phyloP scores from a whole-genome alignment of 805 yeast species.

The Jamesozyma lodderae region DNA sequence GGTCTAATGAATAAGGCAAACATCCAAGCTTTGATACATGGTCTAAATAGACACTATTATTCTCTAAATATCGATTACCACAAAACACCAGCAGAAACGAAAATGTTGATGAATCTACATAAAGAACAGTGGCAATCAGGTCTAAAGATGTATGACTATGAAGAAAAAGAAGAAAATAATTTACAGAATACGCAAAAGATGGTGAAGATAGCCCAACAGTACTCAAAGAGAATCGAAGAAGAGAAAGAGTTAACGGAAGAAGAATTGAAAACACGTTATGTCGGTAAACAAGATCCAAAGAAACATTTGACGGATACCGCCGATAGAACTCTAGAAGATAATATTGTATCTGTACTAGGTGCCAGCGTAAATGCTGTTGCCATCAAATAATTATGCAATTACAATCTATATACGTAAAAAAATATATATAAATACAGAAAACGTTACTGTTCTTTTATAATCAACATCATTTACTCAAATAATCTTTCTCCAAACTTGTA shows the following conservation, averaged over 20 bases:
- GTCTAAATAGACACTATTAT: constrained; percentile 92
- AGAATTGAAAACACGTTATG: constrained; percentile 88
- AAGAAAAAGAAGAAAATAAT: constrained; percentile 67
- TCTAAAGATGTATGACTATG: constrained; percentile 65
- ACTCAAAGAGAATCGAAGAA: constrained; percentile 82
- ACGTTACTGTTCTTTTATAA: not conserved
- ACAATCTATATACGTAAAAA: constrained; percentile 4
- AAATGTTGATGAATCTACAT: constrained; percentile 88
- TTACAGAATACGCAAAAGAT: constrained; percentile 62
- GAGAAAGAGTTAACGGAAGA: constrained; percentile 84
- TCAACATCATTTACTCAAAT: not conserved
- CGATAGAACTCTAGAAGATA: constrained; percentile 77
- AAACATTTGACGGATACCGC: constrained; percentile 90
- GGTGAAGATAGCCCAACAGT: constrained; percentile 85
- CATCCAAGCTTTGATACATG: constrained; percentile 94
- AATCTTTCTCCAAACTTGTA: constrained; percentile 56
- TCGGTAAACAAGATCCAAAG: constrained; percentile 98
- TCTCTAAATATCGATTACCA: constrained; percentile 91
- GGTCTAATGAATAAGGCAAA: constrained; percentile 94
- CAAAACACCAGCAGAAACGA: constrained; percentile 85
- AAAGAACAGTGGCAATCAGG: constrained; percentile 96
- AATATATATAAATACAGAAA: constrained; percentile 1
- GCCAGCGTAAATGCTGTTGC: constrained; percentile 88
- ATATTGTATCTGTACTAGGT: constrained; percentile 77
- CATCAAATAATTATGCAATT: constrained; percentile 74